Base-by-base conservation (phyloP, 2,329 filamentous ascomycete genomes). In the Pestalotiopsis fici region DNA sequence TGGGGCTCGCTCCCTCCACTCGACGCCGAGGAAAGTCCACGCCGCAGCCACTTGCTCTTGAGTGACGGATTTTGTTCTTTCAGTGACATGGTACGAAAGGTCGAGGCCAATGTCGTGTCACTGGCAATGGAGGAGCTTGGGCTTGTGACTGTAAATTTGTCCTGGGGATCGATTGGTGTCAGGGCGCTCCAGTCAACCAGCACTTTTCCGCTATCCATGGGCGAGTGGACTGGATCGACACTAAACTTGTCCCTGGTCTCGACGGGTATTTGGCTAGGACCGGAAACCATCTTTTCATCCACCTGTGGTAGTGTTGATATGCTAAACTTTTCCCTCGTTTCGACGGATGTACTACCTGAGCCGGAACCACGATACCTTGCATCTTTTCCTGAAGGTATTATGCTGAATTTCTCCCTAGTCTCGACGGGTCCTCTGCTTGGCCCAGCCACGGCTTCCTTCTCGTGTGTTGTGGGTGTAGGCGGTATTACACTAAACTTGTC, bases 231-330 rank as follows among this genome's bases (percentile, higher is more conserved):
- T 21, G 59, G 28, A 15, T 61, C 59, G 13, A 43, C 59, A 12
- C 21, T 61, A 35, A 61, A 61, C 28, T 61, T 61, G 28, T 61
- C 59, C n/a, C 31, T 61, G n/a, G 59, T 61, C 28, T 61, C 59
- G 21, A 61, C 31, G 31, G 35, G 35, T 15, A 18, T 57, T 27
- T n/a, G 28, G 35, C 28, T 61, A 4, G 13, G n/a, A 11, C 25
- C 56, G 18, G 56, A 18, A 25, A 27, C 27, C 13, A 61, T 21
- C 59, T 61, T 61, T 27, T 25, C 56, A 15, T 28, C 56, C 21
- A n/a, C 28, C 31, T 7, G 11, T 27, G 25, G 25, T 18, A 25
- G 15, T 35, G 25, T 18, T 15, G 15, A 27, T 35, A 59, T n/a
- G 25, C 28, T 59, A 23, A 59, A 59, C 56, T 59, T 59, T 59